Percentiles rank a stretch among this genome's conserved stretches.
phyloP scores from a whole-genome alignment of 768 basidiomycete genomes.

The Hygrocybe punicea region DNA sequence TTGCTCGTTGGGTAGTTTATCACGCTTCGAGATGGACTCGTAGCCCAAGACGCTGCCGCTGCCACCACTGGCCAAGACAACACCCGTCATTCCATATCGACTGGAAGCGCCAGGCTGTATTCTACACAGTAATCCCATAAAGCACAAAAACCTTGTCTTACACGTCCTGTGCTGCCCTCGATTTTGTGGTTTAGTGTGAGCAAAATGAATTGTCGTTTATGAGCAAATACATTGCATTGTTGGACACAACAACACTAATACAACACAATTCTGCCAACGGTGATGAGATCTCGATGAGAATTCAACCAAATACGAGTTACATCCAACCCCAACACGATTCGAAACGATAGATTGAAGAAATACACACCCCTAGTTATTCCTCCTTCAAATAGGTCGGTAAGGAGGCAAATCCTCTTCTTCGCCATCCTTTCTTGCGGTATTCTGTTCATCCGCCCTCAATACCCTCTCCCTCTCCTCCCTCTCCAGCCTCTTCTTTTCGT shows the following conservation, averaged over 20 bases:
- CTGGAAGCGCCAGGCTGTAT: background rate
- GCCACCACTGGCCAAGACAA: background rate
- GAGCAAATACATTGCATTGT: no score
- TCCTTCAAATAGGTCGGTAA: slow-evolving; percentile 34
- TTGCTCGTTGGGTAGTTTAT: slow-evolving; percentile 7
- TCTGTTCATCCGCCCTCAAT: slow-evolving; percentile 25
- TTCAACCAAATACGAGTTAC: no score
- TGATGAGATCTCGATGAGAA: no score
- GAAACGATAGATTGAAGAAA: background rate
- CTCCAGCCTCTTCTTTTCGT: slow-evolving; percentile 63
- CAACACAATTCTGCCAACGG: no score
- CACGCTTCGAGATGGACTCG: background rate
- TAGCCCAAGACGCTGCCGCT: background rate
- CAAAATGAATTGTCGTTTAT: no score
- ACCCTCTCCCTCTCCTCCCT: slow-evolving; percentile 64
- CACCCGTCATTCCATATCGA: background rate
- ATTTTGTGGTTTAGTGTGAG: no score
- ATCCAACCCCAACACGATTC: no score
- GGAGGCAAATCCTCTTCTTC: slow-evolving; percentile 49
- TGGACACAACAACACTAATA: no score
- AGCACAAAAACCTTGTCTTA: background rate
- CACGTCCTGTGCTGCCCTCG: background rate
- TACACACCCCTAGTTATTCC: background rate
- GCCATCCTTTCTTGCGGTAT: background rate
- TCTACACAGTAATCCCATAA: background rate